A percentile compares a stretch with the other conserved stretches of the same genome.
Conservation (phyloP, 2,329 filamentous ascomycete genomes). For the Diplodia intermedia region DNA sequence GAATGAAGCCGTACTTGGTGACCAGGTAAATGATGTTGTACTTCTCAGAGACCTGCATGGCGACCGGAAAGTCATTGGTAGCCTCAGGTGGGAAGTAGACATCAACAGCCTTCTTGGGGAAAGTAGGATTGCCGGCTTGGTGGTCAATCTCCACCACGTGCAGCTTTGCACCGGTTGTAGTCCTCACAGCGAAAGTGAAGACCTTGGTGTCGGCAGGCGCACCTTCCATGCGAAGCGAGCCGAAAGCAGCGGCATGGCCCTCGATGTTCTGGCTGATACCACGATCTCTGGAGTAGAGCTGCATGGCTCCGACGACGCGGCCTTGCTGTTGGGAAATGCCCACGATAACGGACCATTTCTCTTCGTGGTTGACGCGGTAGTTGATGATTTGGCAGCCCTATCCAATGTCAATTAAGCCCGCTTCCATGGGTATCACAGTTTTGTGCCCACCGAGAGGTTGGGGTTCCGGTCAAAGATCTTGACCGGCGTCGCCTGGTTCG, state of each 20-base stretch:
- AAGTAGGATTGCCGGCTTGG: conserved; percentile 83
- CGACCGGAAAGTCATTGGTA: conserved; percentile 95
- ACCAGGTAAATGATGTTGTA: conserved; percentile 97
- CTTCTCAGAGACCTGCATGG: conserved; percentile 94
- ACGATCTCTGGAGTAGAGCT: conserved; percentile 93
- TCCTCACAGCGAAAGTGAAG: conserved; percentile 94
- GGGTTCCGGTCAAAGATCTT: conserved; percentile 95
- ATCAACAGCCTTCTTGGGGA: conserved; percentile 95
- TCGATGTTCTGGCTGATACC: conserved; percentile 98
- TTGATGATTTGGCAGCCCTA: conserved; percentile 99
- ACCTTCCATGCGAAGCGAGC: conserved; percentile 85
- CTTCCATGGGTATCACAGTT: neutral
- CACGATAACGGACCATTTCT: conserved; percentile 98
- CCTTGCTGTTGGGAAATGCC: conserved; percentile 94
- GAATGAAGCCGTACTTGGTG: conserved; percentile 98
- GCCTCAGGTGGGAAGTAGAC: conserved; percentile 98
- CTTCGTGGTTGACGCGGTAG: conserved; percentile 93
- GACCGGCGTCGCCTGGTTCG: conserved; percentile 74
- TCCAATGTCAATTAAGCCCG: conserved; percentile 29
- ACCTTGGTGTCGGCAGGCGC: conserved; percentile 91
- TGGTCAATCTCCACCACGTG: conserved; percentile 99
- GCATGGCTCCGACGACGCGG: conserved; percentile 93
- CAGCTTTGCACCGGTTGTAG: conserved; percentile 87
- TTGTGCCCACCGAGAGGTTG: conserved; percentile 76
- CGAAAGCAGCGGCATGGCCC: conserved; percentile 94